Conservation (phyloP, 2,329 filamentous ascomycete species). For the Arachnomyces sp. region DNA sequence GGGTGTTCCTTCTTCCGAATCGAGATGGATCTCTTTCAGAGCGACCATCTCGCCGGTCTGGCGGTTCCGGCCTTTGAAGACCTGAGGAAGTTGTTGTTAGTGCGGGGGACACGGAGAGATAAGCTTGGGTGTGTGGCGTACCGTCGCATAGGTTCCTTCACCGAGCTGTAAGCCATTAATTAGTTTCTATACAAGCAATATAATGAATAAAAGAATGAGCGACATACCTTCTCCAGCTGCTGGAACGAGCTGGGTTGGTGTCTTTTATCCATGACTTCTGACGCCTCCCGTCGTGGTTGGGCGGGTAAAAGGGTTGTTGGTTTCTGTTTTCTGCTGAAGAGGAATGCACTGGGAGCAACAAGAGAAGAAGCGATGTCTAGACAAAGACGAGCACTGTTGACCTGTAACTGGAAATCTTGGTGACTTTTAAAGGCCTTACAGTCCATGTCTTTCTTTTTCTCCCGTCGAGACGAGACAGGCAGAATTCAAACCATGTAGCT, state of each 20-base stretch:
- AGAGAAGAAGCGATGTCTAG: conserved; percentile 26
- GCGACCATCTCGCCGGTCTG: conserved; percentile 96
- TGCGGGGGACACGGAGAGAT: not conserved
- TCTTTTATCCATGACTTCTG: conserved; percentile 70
- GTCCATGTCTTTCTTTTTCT: conserved; percentile 4
- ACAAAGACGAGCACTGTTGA: conserved; percentile 14
- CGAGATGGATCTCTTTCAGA: conserved; percentile 96
- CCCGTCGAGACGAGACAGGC: too few relatives aligned
- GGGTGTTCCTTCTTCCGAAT: conserved; percentile 95
- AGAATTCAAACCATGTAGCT: too few relatives aligned
- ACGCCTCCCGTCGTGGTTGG: not conserved
- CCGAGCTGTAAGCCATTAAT: conserved; percentile 53
- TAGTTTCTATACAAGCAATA: not conserved
- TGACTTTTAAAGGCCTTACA: conserved; percentile 10
- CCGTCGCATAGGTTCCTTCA: conserved; percentile 97
- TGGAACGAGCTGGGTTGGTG: conserved; percentile 94
- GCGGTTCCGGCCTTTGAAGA: conserved; percentile 96
- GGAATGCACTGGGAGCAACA: conserved; percentile 31
- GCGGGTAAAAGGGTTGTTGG: conserved; percentile 7
- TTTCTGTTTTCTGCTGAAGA: conserved; percentile 20
- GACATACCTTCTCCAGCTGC: conserved; percentile 75
- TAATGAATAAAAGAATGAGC: not conserved
- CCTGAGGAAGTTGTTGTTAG: conserved; percentile 46
- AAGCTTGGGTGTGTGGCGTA: conserved; percentile 39
- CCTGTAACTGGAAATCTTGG: conserved; percentile 17